Base-by-base conservation (phyloP, 164 flowering plant species). In the Brasenia schreberi region DNA sequence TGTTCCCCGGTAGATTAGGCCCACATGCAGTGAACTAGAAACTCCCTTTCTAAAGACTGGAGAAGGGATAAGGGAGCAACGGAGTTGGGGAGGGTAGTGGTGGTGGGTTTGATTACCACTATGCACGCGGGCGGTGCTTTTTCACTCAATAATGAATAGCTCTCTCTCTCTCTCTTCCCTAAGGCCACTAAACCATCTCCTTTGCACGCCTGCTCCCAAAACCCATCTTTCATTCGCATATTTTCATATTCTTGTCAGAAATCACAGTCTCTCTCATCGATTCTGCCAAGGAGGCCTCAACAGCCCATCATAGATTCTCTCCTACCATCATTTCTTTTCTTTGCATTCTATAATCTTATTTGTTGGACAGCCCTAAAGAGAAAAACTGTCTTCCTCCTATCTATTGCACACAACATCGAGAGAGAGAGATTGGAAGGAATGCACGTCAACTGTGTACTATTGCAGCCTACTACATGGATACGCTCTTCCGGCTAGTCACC, bases 401-500 rank as follows among this genome's bases (percentile, higher is more conserved):
- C 39, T 2, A 33, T 33, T 33, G 39, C 39, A 33, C 39, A 33
- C 39, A 33, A 33, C 39, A 33, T 33, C 2, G 39, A 33, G 4
- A 33, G 39, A 33, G 39, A 33, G 39, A 33, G 39, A 33, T 33
- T 69, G 64, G 68, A 62, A 49, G 59, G 19, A 72, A 44, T 67
- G 18, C 74, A 78, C 70, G 77, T 80, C 39, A 33, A 33, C 39
- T 33, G 4, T 33, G 4, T 33, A 4, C 4, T 33, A 33, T 78
- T 69, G 80, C 78, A 71, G 73, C 73, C 73, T 65, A 56, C 74
- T 78, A 79, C 77, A 90, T 89, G 97, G 96, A 94, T 85, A 87
- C 97, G 66, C 84, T 91, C 83, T 94, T 94, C 78, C 80, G 91
- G 73, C 80, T 94, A 59, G 96, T 89, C 19, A 85, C 77, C 73